phyloP scores from a whole-genome alignment of 148 eudicot genomes.

The Amaranthus hypochondriacus region DNA sequence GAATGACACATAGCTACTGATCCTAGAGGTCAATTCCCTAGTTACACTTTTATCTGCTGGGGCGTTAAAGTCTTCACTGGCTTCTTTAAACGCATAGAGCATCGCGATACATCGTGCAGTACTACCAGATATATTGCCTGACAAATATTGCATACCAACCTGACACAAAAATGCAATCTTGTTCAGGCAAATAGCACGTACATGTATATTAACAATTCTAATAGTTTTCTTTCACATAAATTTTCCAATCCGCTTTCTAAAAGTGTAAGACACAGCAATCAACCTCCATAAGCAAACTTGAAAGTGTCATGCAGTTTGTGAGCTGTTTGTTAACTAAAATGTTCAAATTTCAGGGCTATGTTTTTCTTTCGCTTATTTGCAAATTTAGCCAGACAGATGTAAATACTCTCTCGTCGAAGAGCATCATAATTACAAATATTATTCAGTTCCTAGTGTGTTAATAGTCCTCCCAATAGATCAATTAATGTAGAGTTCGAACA shows the following conservation, averaged over 20 bases:
- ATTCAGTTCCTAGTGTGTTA: neutral
- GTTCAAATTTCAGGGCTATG: no score
- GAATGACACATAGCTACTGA: slow-evolving; percentile 69
- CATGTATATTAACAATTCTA: neutral
- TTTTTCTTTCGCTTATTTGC: neutral
- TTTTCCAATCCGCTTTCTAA: neutral
- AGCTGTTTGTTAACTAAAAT: no score
- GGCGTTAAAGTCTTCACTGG: slow-evolving; percentile 65
- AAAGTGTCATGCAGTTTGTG: neutral
- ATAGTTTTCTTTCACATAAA: neutral
- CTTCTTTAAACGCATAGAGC: slow-evolving; percentile 79
- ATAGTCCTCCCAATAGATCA: slow-evolving; percentile 2
- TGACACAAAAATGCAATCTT: slow-evolving; percentile 23
- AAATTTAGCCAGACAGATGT: neutral
- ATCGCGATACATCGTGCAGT: slow-evolving; percentile 82
- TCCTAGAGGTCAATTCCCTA: slow-evolving; percentile 72
- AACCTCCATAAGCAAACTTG: neutral
- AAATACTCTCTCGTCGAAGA: neutral
- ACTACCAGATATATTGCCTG: slow-evolving; percentile 60
- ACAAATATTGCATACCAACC: slow-evolving; percentile 77
- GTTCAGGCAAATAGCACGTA: neutral
- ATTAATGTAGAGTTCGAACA: neutral
- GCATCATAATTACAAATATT: neutral
- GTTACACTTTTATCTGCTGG: slow-evolving; percentile 62
- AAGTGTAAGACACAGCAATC: no score